phyloP scores from a whole-genome alignment of 78 protist species.

The Protostelium mycophagum region DNA sequence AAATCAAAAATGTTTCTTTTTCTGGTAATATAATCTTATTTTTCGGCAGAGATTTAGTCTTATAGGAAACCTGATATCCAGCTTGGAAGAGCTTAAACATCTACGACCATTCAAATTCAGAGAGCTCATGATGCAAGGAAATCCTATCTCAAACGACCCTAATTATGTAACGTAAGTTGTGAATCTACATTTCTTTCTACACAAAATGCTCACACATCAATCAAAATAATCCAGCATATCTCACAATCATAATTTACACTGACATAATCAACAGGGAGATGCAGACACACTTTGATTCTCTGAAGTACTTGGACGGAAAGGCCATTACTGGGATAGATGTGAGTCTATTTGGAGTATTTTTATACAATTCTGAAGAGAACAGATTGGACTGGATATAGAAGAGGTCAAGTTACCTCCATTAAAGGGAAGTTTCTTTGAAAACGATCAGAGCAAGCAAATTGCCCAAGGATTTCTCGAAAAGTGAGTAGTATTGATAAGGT shows the following conservation, averaged over 20 bases:
- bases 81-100: background rate
- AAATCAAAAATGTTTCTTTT: background rate
- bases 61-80: background rate
- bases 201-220: no score
- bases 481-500: no score
- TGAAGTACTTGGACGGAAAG: background rate
- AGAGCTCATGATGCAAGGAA: background rate
- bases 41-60: background rate
- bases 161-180: background rate
- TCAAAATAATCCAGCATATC: no score
- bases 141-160: background rate
- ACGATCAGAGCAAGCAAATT: background rate
- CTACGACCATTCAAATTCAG: background rate
- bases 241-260: no score
- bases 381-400: background rate
- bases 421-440: background rate
- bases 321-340: background rate
- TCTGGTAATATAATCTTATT: background rate
- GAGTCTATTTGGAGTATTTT: background rate
- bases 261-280: background rate
- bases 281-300: background rate
- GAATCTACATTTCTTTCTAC: background rate
- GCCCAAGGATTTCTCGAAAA: background rate
- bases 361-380: background rate
- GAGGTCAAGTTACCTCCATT: background rate